Evolutionary conservation across 164 flowering plant species (phyloP).

Genomic region (Protea cynaroides): DNA sequence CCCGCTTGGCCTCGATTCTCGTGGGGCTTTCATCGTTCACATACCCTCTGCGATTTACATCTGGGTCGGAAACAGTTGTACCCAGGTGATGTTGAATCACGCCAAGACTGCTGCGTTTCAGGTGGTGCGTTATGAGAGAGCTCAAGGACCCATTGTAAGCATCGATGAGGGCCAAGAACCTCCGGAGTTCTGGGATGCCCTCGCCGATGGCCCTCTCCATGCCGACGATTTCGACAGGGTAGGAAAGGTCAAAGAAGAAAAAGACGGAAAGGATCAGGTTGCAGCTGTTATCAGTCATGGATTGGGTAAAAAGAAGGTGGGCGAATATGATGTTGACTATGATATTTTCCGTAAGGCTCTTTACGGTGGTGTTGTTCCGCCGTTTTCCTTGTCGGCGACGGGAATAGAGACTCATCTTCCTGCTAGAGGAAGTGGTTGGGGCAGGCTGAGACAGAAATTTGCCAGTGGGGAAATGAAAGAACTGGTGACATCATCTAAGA

Average conservation of each 20-base stretch:
- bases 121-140: conserved; percentile 70
- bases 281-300: conserved; percentile 10
- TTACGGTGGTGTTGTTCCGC: conserved; percentile 71
- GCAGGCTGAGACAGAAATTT: conserved; percentile 46
- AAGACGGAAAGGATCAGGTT: not conserved
- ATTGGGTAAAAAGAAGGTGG: conserved; percentile 43
- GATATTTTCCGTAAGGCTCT: conserved; percentile 61
- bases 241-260: conserved; percentile 9
- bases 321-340: conserved; percentile 59
- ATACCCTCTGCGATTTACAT: conserved; percentile 65
- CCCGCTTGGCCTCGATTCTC: conserved; percentile 54
- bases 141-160: conserved; percentile 41
- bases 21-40: conserved; percentile 79
- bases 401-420: conserved; percentile 60
- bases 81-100: conserved; percentile 40
- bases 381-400: conserved; percentile 39
- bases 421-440: conserved; percentile 68
- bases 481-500: conserved; percentile 34
- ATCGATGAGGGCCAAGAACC: conserved; percentile 70
- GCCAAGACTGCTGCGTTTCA: conserved; percentile 65
- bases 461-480: conserved; percentile 52
- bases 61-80: conserved; percentile 64
- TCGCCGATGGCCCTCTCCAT: conserved; percentile 24
- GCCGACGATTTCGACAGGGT: conserved; percentile 22
- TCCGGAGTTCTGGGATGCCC: conserved; percentile 62